A percentile compares a stretch with the other conserved stretches of the same genome.
Evolutionary conservation across 2,329 filamentous ascomycete species (phyloP).

Genomic region (Fusarium clavum): DNA sequence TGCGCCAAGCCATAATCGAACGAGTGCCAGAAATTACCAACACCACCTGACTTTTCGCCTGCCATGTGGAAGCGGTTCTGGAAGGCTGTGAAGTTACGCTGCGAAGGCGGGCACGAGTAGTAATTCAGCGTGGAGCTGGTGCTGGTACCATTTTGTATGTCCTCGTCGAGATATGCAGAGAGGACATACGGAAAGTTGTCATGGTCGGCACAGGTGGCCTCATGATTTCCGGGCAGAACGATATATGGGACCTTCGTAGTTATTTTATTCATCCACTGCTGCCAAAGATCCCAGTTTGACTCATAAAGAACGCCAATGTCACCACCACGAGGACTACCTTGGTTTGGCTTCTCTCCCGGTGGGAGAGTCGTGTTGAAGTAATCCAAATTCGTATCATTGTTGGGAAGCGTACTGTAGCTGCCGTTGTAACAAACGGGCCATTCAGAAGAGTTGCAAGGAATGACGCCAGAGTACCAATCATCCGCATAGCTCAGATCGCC

Average conservation of each 20-base stretch:
- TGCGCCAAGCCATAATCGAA: constrained; percentile 2
- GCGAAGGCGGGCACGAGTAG: constrained; percentile 6
- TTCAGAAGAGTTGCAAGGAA: fast-evolving
- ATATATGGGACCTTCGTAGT: not conserved
- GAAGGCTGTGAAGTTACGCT: constrained; percentile 7
- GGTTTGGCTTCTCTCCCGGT: not conserved
- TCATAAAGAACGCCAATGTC: not conserved
- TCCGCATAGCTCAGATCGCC: constrained; percentile 11
- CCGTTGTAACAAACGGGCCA: constrained; percentile 14
- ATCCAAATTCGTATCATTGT: not conserved
- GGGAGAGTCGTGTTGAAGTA: not conserved
- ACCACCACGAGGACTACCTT: constrained; percentile 1
- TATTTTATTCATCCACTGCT: constrained; percentile 4
- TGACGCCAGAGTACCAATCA: constrained; percentile 5
- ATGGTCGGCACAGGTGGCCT: not conserved
- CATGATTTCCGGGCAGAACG: not conserved
- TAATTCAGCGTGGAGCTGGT: not conserved
- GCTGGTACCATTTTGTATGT: not conserved
- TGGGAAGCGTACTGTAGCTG: not conserved
- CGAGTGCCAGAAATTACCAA: not conserved
- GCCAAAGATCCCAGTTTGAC: constrained; percentile 16
- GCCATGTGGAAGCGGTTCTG: not conserved
- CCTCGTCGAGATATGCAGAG: not conserved
- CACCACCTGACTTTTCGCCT: not conserved
- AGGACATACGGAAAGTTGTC: not conserved